Conservation (phyloP, 495 filamentous ascomycete species). For the Bathelium albidoporum region DNA sequence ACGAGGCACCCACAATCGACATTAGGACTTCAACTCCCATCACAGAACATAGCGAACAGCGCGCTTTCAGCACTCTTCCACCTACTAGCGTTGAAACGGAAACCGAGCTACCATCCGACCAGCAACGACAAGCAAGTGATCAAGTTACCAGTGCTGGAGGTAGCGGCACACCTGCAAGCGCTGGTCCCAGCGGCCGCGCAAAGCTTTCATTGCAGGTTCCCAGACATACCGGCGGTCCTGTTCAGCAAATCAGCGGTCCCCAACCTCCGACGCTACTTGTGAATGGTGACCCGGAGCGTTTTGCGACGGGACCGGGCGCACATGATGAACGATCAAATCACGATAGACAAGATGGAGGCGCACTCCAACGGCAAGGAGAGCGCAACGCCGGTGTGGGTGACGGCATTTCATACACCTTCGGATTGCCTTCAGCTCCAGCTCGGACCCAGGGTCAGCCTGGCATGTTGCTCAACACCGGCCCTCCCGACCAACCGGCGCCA, state of each 20-base stretch:
- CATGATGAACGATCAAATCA: background rate
- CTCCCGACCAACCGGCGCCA: background rate
- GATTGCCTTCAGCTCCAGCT: constrained; percentile 9
- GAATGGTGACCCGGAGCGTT: constrained; percentile 46
- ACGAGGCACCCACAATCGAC: constrained; percentile 28
- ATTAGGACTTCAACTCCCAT: constrained; percentile 16
- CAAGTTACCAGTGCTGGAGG: constrained; percentile 19
- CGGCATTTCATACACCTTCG: background rate
- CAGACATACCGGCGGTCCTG: constrained; percentile 57
- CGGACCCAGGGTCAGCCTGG: constrained; percentile 12
- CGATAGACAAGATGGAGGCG: background rate
- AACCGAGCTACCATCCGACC: background rate
- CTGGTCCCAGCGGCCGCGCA: constrained; percentile 36
- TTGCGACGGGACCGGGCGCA: constrained; percentile 7
- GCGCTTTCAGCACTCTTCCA: constrained; percentile 19
- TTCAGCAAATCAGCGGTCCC: constrained; percentile 56
- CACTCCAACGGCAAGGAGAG: background rate
- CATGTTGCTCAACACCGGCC: constrained; percentile 7
- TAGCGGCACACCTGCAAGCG: constrained; percentile 20
- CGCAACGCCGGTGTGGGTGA: background rate
- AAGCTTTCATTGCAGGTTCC: constrained; percentile 75
- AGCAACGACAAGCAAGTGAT: constrained; percentile 1
- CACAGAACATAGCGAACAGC: constrained; percentile 13
- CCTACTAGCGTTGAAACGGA: background rate
- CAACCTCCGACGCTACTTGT: constrained; percentile 49